These are phyloP conservation scores for Colletotrichum limetticola DNA, from an alignment of 2,329 filamentous ascomycete genomes.

Conservation along the genomic window DNA sequence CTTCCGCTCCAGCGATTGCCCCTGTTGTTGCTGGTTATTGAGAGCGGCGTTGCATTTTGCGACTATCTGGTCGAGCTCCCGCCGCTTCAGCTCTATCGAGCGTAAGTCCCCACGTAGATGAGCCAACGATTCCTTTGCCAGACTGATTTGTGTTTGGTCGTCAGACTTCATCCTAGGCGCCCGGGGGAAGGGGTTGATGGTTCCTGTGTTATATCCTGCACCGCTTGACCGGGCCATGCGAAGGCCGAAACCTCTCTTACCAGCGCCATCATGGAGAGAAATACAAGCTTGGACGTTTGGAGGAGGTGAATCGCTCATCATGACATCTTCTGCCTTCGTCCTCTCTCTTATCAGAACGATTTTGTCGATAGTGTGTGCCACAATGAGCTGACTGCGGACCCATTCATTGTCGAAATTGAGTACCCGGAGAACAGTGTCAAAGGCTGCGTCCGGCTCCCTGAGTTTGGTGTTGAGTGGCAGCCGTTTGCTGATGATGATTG, in stretches of 20 bases:
- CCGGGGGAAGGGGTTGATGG: slow-evolving; percentile 58
- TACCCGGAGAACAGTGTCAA: slow-evolving; percentile 82
- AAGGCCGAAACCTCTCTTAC: slow-evolving; percentile 45
- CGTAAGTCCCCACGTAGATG: slow-evolving; percentile 66
- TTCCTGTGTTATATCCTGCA: slow-evolving; percentile 47
- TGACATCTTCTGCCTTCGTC: slow-evolving; percentile 73
- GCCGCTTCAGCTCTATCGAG: slow-evolving; percentile 60
- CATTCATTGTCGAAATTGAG: slow-evolving; percentile 84
- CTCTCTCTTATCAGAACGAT: slow-evolving; percentile 79
- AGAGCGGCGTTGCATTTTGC: slow-evolving; percentile 59
- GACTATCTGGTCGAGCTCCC: slow-evolving; percentile 57
- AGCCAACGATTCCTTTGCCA: slow-evolving; percentile 60
- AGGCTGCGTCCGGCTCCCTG: slow-evolving; percentile 79
- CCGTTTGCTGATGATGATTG: slow-evolving; percentile 73
- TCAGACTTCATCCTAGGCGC: slow-evolving; percentile 84
- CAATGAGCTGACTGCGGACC: slow-evolving; percentile 84
- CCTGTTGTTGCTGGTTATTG: slow-evolving; percentile 53
- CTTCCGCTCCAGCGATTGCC: slow-evolving; percentile 58
- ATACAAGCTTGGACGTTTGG: slow-evolving; percentile 80
- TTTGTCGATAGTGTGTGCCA: slow-evolving; percentile 86
- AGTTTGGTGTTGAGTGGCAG: slow-evolving; percentile 65
- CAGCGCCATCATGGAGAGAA: slow-evolving; percentile 66
- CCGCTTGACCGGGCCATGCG: slow-evolving; percentile 23
- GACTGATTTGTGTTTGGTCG: slow-evolving; percentile 70
- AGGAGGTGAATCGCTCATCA: slow-evolving; percentile 71